Percentiles rank a stretch among this genome's conserved stretches.
Evolutionary conservation across 495 filamentous ascomycete species (phyloP).

Genomic region (Talaromyces trachyspermus): DNA sequence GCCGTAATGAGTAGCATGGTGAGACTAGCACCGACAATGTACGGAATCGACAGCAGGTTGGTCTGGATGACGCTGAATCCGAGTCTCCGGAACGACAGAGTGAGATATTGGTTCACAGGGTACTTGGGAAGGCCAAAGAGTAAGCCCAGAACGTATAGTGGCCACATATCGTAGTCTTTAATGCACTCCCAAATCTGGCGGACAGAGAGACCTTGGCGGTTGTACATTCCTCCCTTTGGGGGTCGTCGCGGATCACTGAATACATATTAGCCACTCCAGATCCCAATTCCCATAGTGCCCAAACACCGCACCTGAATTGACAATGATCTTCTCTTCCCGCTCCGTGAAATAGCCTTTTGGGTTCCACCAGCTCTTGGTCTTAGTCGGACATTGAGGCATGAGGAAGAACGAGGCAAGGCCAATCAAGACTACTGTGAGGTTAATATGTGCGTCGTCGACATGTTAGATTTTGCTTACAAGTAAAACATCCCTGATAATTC

Average conservation of each 20-base stretch:
- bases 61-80: conserved; percentile 60
- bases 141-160: conserved; percentile 48
- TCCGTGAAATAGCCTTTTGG: conserved; percentile 68
- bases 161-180: conserved; percentile 47
- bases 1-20: conserved; percentile 41
- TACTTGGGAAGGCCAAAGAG: conserved; percentile 42
- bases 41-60: conserved; percentile 58
- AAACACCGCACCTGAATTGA: conserved; percentile 64
- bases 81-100: conserved; percentile 47
- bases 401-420: conserved; percentile 53
- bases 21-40: conserved; percentile 28
- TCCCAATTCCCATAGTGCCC: too few relatives aligned
- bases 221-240: conserved; percentile 61
- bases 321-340: conserved; percentile 53
- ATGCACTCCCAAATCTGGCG: conserved; percentile 38
- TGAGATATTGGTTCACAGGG: conserved; percentile 48
- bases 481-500: too few relatives aligned
- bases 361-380: conserved; percentile 56
- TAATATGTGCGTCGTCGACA: too few relatives aligned
- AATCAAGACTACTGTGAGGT: conserved; percentile 42
- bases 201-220: conserved; percentile 43
- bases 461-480: too few relatives aligned
- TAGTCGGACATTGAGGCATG: conserved; percentile 57
- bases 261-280: too few relatives aligned
- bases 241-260: conserved; percentile 71